Percentiles rank a stretch among this genome's conserved stretches.
Evolutionary conservation across 306 rosid genomes (phyloP).

Genomic region (Lathyrus oleraceus): DNA sequence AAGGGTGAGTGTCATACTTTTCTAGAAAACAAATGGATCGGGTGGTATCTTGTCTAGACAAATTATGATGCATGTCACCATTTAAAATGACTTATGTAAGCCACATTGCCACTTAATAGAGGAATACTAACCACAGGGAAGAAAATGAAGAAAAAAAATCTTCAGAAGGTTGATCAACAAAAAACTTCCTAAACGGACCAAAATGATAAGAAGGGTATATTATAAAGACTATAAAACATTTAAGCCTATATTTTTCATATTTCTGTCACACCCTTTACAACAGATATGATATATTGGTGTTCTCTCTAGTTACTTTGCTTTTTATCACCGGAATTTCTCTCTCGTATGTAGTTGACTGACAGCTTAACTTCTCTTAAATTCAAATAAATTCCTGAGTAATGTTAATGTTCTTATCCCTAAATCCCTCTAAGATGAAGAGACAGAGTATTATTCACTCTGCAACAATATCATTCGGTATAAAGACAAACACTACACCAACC

Average conservation of each 20-base stretch:
- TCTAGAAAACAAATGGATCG: neutral
- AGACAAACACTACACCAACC: neutral
- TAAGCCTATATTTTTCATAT: neutral
- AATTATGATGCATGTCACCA: neutral
- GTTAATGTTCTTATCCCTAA: neutral
- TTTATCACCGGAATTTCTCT: neutral
- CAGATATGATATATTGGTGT: neutral
- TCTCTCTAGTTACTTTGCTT: neutral
- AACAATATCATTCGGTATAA: neutral
- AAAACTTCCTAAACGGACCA: neutral
- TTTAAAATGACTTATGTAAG: neutral
- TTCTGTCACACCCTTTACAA: neutral
- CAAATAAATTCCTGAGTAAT: neutral
- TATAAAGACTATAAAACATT: neutral
- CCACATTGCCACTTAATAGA: neutral
- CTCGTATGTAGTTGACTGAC: neutral
- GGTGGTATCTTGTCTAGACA: neutral
- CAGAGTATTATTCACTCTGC: neutral
- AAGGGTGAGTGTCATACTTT: neutral
- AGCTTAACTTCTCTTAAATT: neutral
- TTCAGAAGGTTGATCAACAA: neutral
- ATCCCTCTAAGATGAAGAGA: neutral
- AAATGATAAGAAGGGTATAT: neutral
- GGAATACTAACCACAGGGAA: neutral
- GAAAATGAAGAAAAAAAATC: neutral